Evolutionary conservation across 257 asterid genomes (phyloP).

Genomic region (Lycium barbarum): DNA sequence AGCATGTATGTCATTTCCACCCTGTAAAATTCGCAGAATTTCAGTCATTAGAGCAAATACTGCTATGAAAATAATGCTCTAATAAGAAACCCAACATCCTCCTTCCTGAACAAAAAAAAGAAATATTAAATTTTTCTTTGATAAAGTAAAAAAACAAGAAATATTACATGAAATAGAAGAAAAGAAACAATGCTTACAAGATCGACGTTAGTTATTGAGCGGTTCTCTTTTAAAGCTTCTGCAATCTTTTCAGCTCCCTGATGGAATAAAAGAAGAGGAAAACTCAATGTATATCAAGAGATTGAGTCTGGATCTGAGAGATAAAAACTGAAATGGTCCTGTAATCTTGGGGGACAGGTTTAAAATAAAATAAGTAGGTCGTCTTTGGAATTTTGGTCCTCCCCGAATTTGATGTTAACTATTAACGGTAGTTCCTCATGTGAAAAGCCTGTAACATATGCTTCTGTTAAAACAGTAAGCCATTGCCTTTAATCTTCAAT

Average conservation of each 20-base stretch:
- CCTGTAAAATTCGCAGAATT: conserved; percentile 53
- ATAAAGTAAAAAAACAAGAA: background rate
- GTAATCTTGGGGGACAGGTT: background rate
- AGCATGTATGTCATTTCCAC: conserved; percentile 94
- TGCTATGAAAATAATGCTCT: background rate
- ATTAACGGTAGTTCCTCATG: background rate
- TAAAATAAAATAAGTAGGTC: no score
- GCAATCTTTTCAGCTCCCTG: conserved; percentile 91
- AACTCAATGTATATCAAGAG: background rate
- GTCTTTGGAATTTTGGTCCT: background rate
- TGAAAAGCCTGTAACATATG: background rate
- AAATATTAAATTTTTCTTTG: background rate
- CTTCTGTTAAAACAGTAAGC: background rate
- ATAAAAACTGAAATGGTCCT: background rate
- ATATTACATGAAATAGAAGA: conserved; percentile 7
- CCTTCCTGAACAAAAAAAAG: background rate
- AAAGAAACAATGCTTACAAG: conserved; percentile 53
- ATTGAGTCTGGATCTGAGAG: background rate
- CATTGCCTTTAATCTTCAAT: background rate
- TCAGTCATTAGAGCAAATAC: background rate
- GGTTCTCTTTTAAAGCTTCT: conserved; percentile 84
- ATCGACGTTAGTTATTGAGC: conserved; percentile 79
- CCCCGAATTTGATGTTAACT: background rate
- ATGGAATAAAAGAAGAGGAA: background rate
- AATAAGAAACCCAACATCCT: background rate